A percentile compares a stretch with the other conserved stretches of the same genome.
Evolutionary conservation across 768 basidiomycete genomes (phyloP).

Genomic region (Phlebiopsis gigantea): DNA sequence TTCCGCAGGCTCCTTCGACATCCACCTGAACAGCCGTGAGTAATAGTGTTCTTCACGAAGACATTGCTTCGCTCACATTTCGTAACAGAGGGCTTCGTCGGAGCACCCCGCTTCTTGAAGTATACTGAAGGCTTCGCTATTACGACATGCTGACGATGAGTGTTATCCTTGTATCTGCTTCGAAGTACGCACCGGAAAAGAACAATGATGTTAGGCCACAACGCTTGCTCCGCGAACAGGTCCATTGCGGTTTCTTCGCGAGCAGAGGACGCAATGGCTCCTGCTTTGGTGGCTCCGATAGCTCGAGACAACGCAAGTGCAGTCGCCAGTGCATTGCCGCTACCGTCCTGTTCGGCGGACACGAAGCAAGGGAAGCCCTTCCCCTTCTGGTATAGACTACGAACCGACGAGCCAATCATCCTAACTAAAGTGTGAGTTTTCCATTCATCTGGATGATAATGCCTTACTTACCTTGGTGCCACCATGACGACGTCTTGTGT

Average conservation of each 20-base stretch:
- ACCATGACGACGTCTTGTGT: conserved; percentile 63
- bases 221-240: conserved; percentile 57
- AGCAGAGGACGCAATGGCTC: conserved; percentile 58
- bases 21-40: conserved; percentile 43
- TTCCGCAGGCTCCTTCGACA: conserved; percentile 67
- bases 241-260: conserved; percentile 64
- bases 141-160: background rate
- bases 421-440: conserved; percentile 24
- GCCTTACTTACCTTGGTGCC: conserved; percentile 44
- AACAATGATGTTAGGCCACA: conserved; percentile 66
- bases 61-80: conserved; percentile 37
- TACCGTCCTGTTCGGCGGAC: conserved; percentile 58
- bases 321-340: conserved; percentile 38
- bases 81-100: conserved; percentile 61
- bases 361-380: conserved; percentile 63
- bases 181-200: conserved; percentile 41
- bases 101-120: conserved; percentile 62
- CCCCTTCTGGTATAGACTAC: conserved; percentile 53
- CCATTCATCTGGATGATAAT: background rate
- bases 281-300: conserved; percentile 59
- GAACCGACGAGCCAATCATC: conserved; percentile 65
- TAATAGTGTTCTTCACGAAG: background rate
- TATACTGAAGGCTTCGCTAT: conserved; percentile 54
- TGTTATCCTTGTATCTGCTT: background rate
- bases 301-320: conserved; percentile 51